phyloP scores from a whole-genome alignment of 306 rosid genomes.

The Corylus americana region DNA sequence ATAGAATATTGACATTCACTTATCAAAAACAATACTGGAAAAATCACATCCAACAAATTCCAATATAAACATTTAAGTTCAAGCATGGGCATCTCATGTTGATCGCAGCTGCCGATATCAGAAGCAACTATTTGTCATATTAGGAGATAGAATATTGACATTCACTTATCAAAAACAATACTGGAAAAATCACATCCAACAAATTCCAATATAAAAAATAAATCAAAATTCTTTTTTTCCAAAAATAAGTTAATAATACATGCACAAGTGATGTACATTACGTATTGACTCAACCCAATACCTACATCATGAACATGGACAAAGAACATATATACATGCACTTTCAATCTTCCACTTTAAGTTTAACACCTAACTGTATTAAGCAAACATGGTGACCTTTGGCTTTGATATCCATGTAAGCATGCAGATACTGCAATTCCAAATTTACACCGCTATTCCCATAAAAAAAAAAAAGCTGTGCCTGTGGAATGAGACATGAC shows the following conservation, averaged over 20 bases:
- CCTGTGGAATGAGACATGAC: slow-evolving; percentile 25
- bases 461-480: neutral
- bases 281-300: slow-evolving; percentile 30
- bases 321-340: slow-evolving; percentile 37
- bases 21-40: neutral
- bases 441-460: slow-evolving; percentile 21
- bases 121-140: neutral
- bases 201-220: neutral
- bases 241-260: slow-evolving; percentile 29
- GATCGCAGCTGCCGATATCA: too few relatives aligned
- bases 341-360: slow-evolving; percentile 30
- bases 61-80: too few relatives aligned
- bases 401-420: slow-evolving; percentile 28
- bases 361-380: slow-evolving; percentile 29
- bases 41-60: neutral
- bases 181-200: neutral
- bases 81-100: too few relatives aligned
- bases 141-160: neutral
- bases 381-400: slow-evolving; percentile 39
- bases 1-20: neutral
- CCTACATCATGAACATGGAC: slow-evolving; percentile 38
- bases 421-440: slow-evolving; percentile 33
- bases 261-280: slow-evolving; percentile 45
- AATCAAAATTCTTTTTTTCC: neutral
- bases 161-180: neutral